Evolutionary conservation across 495 filamentous ascomycete genomes (phyloP), one percentile per base, ranked within the genome.

Genomic region (Rostrohypoxylon terebratum): DNA sequence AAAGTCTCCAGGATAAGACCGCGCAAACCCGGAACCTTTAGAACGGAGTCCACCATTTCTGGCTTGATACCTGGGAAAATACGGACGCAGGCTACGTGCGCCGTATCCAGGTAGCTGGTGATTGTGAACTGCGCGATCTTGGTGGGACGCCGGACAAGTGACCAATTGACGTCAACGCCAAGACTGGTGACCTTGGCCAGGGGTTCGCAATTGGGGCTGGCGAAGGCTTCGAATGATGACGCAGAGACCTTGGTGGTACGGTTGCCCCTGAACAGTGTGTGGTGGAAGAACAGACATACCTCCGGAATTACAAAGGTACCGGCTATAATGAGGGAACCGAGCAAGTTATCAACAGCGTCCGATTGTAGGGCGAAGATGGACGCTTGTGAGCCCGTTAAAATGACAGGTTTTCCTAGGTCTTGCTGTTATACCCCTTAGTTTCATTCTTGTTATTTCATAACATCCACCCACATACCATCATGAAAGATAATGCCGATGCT

Each of bases 291-390:
- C 50, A 99, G 85, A 77, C 93, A 95, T 33, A 99, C 94, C 78
- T 99, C 96, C 0, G 96, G 94, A 69, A 99, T 94, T 83, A 94
- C 92, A 80, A 98, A 99, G 62, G 96, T 96, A 51, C 94, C 95
- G 6, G 96, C 96, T 66, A 99, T 92, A 76, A 97, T 94, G 61
- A 98, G 84, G 20, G 93, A 94, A 28, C 93, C 92, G 10, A 99
- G 90, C 13, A 99, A 84, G 74, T 99, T 99, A 80, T 97, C 94
- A n/a, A 93, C 93, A 5, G 96, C 96, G 80, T 99, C 96, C 40
- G 91, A 97, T 77, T 98, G 94, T 18, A 98, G 87, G 59, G 94
- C 91, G 28, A 95, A 89, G 86, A 99, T 99, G 21, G 94, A 92
- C 0, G 94, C 91, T 81, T 99, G 96, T 1, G 93, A 94, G 0